Evolutionary conservation across 306 rosid genomes (phyloP), one percentile per base, ranked within the genome.

Genomic region (Trifolium fragiferum): DNA sequence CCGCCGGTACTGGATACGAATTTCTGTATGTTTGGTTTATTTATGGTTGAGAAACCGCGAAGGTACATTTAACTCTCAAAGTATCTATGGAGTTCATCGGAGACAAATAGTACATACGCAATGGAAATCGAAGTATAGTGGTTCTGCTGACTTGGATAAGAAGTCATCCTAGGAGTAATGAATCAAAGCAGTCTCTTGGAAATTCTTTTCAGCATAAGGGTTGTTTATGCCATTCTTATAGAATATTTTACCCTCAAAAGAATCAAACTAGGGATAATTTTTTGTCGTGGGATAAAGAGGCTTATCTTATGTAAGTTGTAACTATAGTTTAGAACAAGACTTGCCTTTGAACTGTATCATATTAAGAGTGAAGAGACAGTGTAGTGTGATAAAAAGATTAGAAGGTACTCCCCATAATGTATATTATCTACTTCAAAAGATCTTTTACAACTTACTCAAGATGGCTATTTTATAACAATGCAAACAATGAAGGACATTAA

Each of bases 181-280:
- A 59, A 61, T 38, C 68, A 73, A 72, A 60, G 73, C 46, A 60
- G 71, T 64, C 49, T 74, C 43, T 13, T 74, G 78, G 74, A 78
- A 64, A 78, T 74, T 74, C 59, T 78, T 54, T 66, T 53, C 43
- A 43, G 65, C 65, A 44, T 19, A 66, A 62, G 82, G 33, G 74
- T 74, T 63, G 62, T 69, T 78, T 54, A 25, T 19, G 25, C 43
- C 19, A 83, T 78, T 82, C 72, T 82, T 61, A 12, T 81, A 66
- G 75, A 33, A 57, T 68, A 74, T 12, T 40, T 35, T 67, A 66
- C 51, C 25, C 59, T 51, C 27, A 30, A 72, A 65, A 53, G 73
- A 64, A 54, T 75, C 18, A 63, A 63, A 25, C 35, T 60, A 25
- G 19, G 50, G 66, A 2, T 27, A 14, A 19, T 33, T 68, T 68